phyloP scores from a whole-genome alignment of 2,329 filamentous ascomycete species.

The Pseudogymnoascus sp. region DNA sequence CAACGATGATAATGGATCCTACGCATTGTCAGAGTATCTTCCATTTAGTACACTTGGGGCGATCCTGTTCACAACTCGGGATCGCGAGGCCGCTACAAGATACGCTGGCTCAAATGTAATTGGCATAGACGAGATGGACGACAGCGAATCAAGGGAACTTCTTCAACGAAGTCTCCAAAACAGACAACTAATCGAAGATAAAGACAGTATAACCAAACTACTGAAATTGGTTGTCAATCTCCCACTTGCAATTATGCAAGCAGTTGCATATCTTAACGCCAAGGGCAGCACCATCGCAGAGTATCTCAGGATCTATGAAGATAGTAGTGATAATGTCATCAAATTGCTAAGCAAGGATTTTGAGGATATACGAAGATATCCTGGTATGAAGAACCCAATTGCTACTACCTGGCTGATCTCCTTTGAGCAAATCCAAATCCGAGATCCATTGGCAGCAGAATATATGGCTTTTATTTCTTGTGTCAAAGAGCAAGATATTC shows the following conservation, averaged over 20 bases:
- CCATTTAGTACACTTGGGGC: slow-evolving; percentile 11
- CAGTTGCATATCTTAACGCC: slow-evolving; percentile 15
- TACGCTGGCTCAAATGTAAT: slow-evolving; percentile 12
- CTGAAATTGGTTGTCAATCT: slow-evolving; percentile 14
- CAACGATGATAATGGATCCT: neutral
- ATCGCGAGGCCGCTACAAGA: slow-evolving; percentile 9
- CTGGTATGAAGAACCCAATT: neutral
- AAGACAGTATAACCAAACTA: neutral
- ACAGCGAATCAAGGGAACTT: slow-evolving; percentile 12
- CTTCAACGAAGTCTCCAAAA: slow-evolving; percentile 17
- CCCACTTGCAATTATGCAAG: slow-evolving; percentile 17
- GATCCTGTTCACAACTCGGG: slow-evolving; percentile 19
- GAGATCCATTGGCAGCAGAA: slow-evolving; percentile 9
- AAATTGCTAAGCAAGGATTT: slow-evolving; percentile 14
- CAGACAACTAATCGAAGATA: neutral
- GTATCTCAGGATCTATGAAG: slow-evolving; percentile 12
- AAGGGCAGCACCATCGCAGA: slow-evolving; percentile 2
- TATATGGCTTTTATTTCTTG: slow-evolving; percentile 12
- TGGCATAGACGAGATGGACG: slow-evolving; percentile 7
- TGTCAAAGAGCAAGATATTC: slow-evolving; percentile 7
- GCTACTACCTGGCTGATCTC: slow-evolving; percentile 14
- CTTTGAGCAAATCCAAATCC: slow-evolving; percentile 14
- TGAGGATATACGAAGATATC: slow-evolving; percentile 11
- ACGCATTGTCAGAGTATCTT: slow-evolving; percentile 14
- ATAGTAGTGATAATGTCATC: slow-evolving; percentile 15